Evolutionary conservation across 257 asterid genomes (phyloP).

Genomic region (Eustoma russellianum): DNA sequence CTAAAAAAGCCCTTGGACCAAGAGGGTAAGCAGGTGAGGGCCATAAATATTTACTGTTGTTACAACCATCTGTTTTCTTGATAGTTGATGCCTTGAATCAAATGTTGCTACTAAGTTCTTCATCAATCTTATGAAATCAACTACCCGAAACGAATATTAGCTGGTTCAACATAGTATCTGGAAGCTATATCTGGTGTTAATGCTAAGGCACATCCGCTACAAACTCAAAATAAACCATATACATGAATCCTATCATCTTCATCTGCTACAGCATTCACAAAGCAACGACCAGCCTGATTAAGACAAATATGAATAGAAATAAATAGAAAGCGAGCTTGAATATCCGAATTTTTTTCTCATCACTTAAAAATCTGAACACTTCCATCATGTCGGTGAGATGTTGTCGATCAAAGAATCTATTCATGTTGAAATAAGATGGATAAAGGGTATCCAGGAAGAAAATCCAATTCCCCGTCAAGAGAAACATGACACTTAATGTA

Average conservation of each 20-base stretch:
- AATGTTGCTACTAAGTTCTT: too few relatives aligned
- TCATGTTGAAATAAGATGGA: slow-evolving; percentile 55
- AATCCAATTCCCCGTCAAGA: slow-evolving; percentile 81
- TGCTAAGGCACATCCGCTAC: neutral
- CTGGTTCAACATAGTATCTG: too few relatives aligned
- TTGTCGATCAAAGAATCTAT: slow-evolving; percentile 53
- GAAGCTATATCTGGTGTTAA: too few relatives aligned
- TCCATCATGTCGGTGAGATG: slow-evolving; percentile 92
- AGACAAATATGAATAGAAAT: slow-evolving; percentile 50
- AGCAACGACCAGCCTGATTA: slow-evolving; percentile 63
- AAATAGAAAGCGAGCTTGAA: slow-evolving; percentile 65
- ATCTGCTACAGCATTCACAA: slow-evolving; percentile 45
- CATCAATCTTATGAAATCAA: too few relatives aligned
- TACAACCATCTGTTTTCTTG: too few relatives aligned
- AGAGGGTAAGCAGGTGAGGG: too few relatives aligned
- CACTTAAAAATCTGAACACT: slow-evolving; percentile 50
- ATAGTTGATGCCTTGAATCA: too few relatives aligned
- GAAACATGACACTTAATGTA: slow-evolving; percentile 55
- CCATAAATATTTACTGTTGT: too few relatives aligned
- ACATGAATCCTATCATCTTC: slow-evolving; percentile 46
- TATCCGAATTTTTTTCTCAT: slow-evolving; percentile 68
- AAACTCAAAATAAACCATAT: slow-evolving; percentile 24
- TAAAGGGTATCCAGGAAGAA: slow-evolving; percentile 59
- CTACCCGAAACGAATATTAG: too few relatives aligned
- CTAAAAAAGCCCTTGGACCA: too few relatives aligned